These are phyloP conservation scores for Penicillium sp. DNA, from an alignment of 2,329 filamentous ascomycete species.

Conservation along the genomic window DNA sequence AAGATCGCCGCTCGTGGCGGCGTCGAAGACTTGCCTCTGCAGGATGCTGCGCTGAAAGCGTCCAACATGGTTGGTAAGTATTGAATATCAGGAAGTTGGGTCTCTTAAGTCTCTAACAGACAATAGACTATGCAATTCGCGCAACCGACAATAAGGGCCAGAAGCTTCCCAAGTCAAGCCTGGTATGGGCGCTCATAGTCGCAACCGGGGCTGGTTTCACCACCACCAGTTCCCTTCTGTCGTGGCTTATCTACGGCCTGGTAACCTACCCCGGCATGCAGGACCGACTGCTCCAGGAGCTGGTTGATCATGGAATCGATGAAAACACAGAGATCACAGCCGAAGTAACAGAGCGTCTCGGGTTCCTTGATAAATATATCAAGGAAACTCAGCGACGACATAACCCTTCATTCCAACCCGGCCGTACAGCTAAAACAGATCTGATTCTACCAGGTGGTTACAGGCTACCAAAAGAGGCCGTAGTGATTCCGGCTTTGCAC, in stretches of 20 bases:
- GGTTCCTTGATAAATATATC: slow-evolving; percentile 48
- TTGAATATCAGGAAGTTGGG: slow-evolving; percentile 27
- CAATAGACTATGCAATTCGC: slow-evolving; percentile 52
- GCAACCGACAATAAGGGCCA: slow-evolving; percentile 56
- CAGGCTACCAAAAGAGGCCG: slow-evolving; percentile 51
- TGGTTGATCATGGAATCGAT: slow-evolving; percentile 51
- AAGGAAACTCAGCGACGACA: slow-evolving; percentile 62
- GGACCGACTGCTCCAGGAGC: slow-evolving; percentile 57
- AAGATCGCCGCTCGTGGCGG: slow-evolving; percentile 21
- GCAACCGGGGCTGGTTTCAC: slow-evolving; percentile 60
- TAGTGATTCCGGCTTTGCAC: slow-evolving; percentile 54
- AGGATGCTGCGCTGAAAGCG: slow-evolving; percentile 47
- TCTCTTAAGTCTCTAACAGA: not conserved
- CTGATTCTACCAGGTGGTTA: slow-evolving; percentile 61
- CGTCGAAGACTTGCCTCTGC: slow-evolving; percentile 31
- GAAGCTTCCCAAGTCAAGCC: slow-evolving; percentile 48
- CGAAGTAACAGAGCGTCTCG: slow-evolving; percentile 49
- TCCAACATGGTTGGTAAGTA: slow-evolving; percentile 41
- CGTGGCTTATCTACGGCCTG: slow-evolving; percentile 57
- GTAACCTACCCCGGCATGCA: slow-evolving; percentile 56
- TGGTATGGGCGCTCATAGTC: slow-evolving; percentile 50
- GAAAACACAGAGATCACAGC: slow-evolving; percentile 48
- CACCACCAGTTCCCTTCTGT: slow-evolving; percentile 58
- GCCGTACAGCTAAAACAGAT: slow-evolving; percentile 56
- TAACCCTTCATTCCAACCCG: slow-evolving; percentile 62